These are phyloP conservation scores for Lentinula sp. DNA, from an alignment of 768 basidiomycete genomes.

Conservation along the genomic window DNA sequence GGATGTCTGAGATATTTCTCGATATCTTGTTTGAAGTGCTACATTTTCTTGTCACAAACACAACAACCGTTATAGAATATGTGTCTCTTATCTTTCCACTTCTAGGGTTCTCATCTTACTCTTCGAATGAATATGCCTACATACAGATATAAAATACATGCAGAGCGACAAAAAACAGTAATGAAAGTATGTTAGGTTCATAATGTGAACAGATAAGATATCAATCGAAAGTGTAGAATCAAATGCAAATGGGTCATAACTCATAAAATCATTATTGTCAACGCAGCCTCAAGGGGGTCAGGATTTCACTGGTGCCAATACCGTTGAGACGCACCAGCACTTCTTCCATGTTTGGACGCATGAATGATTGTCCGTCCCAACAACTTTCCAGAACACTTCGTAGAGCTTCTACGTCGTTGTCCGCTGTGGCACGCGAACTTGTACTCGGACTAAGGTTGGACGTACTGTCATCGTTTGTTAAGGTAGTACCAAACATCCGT, in stretches of 20 bases:
- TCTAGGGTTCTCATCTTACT: too few relatives aligned
- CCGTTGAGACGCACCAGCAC: background rate
- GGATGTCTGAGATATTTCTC: too few relatives aligned
- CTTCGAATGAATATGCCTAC: background rate
- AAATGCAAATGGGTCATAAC: background rate
- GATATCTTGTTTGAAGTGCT: too few relatives aligned
- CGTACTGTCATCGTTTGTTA: background rate
- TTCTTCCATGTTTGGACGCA: constrained; percentile 5
- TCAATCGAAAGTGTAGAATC: too few relatives aligned
- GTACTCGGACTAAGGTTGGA: constrained; percentile 1
- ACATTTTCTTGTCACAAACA: too few relatives aligned
- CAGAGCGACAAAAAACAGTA: background rate
- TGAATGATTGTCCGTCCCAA: constrained; percentile 2
- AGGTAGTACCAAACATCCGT: background rate
- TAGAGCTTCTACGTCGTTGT: background rate
- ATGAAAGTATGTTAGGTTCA: background rate
- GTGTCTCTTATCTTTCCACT: too few relatives aligned
- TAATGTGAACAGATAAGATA: too few relatives aligned
- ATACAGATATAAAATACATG: background rate
- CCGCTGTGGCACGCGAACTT: background rate
- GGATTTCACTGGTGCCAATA: background rate
- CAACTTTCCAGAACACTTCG: constrained; percentile 1
- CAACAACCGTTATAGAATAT: too few relatives aligned
- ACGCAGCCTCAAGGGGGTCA: background rate
- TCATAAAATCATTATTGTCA: background rate